Percentiles rank a stretch among this genome's conserved stretches.
Conservation (phyloP, 1,139 yeast genomes). For the Scheffersomyces parashehatae region DNA sequence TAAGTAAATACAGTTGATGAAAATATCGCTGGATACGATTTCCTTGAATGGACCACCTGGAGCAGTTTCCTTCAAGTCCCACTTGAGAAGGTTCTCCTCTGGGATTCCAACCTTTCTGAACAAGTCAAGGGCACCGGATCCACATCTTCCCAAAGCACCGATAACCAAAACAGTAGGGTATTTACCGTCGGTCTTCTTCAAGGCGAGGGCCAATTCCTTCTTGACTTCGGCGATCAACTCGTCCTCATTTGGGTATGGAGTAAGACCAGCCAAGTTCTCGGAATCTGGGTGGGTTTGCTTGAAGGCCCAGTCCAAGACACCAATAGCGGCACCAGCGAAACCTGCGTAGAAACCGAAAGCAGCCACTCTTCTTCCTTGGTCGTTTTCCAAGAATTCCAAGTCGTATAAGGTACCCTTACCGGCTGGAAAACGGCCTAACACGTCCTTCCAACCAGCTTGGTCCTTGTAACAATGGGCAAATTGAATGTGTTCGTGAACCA, state of each 20-base stretch:
- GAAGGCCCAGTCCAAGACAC: slow-evolving; percentile 91
- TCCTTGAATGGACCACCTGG: slow-evolving; percentile 97
- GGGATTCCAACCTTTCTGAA: slow-evolving; percentile 86
- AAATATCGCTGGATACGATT: slow-evolving; percentile 83
- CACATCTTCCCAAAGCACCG: slow-evolving; percentile 99
- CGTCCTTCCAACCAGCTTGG: slow-evolving; percentile 97
- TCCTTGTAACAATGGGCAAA: slow-evolving; percentile 98
- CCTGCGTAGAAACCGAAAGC: slow-evolving; percentile 99
- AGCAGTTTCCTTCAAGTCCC: slow-evolving; percentile 98
- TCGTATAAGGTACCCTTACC: slow-evolving; percentile 93
- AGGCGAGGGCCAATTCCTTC: slow-evolving; percentile 58
- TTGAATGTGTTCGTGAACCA: slow-evolving; percentile 93
- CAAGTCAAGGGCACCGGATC: slow-evolving; percentile 93
- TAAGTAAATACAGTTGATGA: slow-evolving; percentile 92
- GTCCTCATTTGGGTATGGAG: slow-evolving; percentile 80
- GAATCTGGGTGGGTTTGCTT: slow-evolving; percentile 69
- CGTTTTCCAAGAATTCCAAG: slow-evolving; percentile 91
- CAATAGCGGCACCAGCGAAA: slow-evolving; percentile 98
- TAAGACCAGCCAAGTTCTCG: slow-evolving; percentile 70
- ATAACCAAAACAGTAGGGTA: slow-evolving; percentile 82
- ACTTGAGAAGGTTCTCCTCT: slow-evolving; percentile 75
- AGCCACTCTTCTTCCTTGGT: slow-evolving; percentile 96
- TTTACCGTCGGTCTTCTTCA: slow-evolving; percentile 58
- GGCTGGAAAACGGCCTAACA: slow-evolving; percentile 79
- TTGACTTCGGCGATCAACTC: slow-evolving; percentile 72